Conservation (phyloP, 805 yeast genomes). For the Candida chilensis region DNA sequence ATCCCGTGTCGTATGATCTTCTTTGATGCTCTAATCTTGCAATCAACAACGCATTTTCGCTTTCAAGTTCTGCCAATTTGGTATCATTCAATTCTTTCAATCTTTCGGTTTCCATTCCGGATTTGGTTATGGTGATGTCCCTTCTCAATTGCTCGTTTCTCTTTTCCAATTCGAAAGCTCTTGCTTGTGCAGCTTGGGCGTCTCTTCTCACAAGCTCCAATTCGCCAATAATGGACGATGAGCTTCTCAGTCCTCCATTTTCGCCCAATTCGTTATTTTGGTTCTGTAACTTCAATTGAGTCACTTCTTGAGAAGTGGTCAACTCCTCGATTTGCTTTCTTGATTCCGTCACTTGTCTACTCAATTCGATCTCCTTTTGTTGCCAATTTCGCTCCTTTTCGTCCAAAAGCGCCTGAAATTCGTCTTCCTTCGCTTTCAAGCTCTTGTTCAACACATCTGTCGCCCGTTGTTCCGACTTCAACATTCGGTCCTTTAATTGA, state of each 20-base stretch:
- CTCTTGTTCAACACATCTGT: constrained; percentile 45
- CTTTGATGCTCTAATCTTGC: constrained; percentile 50
- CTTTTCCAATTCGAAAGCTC: constrained; percentile 63
- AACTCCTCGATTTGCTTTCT: constrained; percentile 54
- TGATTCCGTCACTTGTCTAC: constrained; percentile 40
- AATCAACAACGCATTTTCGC: constrained; percentile 56
- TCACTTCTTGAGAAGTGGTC: constrained; percentile 54
- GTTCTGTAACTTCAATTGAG: constrained; percentile 45
- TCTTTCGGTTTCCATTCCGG: constrained; percentile 30
- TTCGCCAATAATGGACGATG: constrained; percentile 35
- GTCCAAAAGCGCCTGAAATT: constrained; percentile 54
- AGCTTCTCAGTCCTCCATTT: constrained; percentile 9
- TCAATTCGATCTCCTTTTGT: constrained; percentile 42
- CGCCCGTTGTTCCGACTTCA: constrained; percentile 50
- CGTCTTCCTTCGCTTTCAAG: constrained; percentile 66
- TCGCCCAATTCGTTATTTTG: constrained; percentile 33
- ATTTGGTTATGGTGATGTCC: constrained; percentile 48
- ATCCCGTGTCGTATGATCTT: constrained; percentile 11
- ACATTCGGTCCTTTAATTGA: constrained; percentile 52
- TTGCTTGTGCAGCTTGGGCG: constrained; percentile 57
- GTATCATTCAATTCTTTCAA: constrained; percentile 31
- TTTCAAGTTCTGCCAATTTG: constrained; percentile 47
- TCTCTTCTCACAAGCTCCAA: constrained; percentile 67
- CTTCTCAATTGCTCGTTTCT: constrained; percentile 69
- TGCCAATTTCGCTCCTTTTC: constrained; percentile 70